These are phyloP conservation scores for Andrographis paniculata DNA, from an alignment of 305 asterid genomes.

Conservation along the genomic window DNA sequence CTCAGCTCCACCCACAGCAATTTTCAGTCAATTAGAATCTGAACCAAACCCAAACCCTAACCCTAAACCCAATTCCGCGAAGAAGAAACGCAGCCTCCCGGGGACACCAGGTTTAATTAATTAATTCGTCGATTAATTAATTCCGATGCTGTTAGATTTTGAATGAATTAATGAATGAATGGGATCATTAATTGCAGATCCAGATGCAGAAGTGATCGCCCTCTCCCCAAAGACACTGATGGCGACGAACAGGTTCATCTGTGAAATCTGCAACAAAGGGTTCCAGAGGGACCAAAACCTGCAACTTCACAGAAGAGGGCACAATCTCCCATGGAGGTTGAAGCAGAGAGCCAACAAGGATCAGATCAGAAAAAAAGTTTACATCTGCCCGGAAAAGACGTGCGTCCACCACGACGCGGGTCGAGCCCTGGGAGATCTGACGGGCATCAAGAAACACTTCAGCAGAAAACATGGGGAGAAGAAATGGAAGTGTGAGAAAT, in stretches of 20 bases:
- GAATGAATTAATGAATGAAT: too few species aligned
- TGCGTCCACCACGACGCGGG: constrained; percentile 84
- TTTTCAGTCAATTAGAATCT: too few species aligned
- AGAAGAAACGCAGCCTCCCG: constrained; percentile 72
- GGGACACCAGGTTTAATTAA: constrained; percentile 61
- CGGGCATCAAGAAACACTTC: constrained; percentile 81
- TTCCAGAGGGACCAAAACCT: constrained; percentile 80
- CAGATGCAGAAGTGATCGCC: constrained; percentile 83
- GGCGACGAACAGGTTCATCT: constrained; percentile 77
- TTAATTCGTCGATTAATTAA: background rate
- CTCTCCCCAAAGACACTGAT: constrained; percentile 74
- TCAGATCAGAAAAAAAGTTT: constrained; percentile 53
- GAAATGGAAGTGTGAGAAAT: constrained; percentile 95
- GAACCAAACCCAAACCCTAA: constrained; percentile 55
- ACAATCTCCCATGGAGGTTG: constrained; percentile 87
- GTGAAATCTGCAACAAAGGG: constrained; percentile 89
- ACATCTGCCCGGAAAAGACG: constrained; percentile 74
- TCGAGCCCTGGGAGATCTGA: constrained; percentile 80
- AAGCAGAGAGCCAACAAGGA: constrained; percentile 65
- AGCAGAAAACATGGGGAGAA: constrained; percentile 93
- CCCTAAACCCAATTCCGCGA: constrained; percentile 32
- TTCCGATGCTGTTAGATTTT: too few species aligned
- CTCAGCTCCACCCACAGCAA: too few species aligned
- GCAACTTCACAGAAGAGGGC: constrained; percentile 91
- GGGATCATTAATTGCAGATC: constrained; percentile 35